Evolutionary conservation across 2,329 filamentous ascomycete species (phyloP).

Genomic region (Trichoderma brevicompactum): DNA sequence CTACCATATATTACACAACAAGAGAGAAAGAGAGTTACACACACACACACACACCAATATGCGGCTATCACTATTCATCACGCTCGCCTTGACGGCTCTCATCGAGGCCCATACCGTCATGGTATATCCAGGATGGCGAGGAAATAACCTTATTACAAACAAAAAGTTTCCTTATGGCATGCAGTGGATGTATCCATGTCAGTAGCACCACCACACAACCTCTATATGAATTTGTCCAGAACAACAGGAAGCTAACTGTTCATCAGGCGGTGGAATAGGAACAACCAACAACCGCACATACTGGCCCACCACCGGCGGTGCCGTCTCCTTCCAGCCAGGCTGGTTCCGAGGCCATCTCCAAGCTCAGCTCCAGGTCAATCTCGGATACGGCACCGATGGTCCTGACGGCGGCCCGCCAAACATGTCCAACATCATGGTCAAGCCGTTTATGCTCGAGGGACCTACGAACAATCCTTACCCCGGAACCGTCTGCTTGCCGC

Average conservation of each 20-base stretch:
- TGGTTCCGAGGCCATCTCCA: conserved; percentile 91
- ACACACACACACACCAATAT: conserved; percentile 43
- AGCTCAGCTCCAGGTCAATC: conserved; percentile 87
- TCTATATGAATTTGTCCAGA: background rate
- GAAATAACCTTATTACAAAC: conserved; percentile 82
- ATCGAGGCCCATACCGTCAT: conserved; percentile 77
- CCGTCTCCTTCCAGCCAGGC: conserved; percentile 87
- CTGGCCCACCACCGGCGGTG: conserved; percentile 87
- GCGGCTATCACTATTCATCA: conserved; percentile 50
- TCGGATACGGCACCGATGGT: conserved; percentile 76
- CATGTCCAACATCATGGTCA: conserved; percentile 83
- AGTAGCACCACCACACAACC: conserved; percentile 43
- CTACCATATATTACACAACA: background rate
- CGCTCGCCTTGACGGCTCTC: conserved; percentile 53
- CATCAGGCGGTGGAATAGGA: conserved; percentile 78
- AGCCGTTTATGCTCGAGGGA: conserved; percentile 80
- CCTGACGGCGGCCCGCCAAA: conserved; percentile 72
- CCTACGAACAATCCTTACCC: conserved; percentile 84
- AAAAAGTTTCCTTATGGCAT: conserved; percentile 83
- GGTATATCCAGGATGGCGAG: conserved; percentile 84
- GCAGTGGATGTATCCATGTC: conserved; percentile 96
- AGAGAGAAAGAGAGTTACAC: background rate
- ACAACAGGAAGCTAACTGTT: background rate
- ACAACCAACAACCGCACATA: conserved; percentile 82
- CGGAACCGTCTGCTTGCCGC: conserved; percentile 85